Evolutionary conservation across 306 rosid genomes (phyloP), one percentile per base, ranked within the genome.

Genomic region (Sindora glabra): DNA sequence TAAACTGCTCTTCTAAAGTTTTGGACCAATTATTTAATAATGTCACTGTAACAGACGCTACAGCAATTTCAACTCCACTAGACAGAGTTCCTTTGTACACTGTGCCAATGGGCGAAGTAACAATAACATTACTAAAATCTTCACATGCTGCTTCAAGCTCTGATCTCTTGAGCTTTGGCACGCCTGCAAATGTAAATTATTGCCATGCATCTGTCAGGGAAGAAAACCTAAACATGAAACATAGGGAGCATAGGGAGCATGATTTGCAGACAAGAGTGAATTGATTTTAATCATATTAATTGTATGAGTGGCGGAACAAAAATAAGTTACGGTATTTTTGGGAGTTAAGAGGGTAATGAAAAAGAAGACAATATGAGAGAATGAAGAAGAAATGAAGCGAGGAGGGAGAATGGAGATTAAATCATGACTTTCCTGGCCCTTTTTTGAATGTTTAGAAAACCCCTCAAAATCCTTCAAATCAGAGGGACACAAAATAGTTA

Each of bases 51-150:
- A 89, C 74, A 71, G 84, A 74, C 23, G 86, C 88, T 24, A 92
- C 96, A 5, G 96, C 94, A 68, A 92, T 92, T 80, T 92, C 99
- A 0, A 92, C 96, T 53, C 99, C 99, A 29, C 73, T 89, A 33
- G 99, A 92, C 68, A 92, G 76, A 49, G 99, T 92, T 76, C 99
- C 99, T 80, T 92, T 92, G 77, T 83, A 89, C 67, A 86, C 77
- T 33, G 88, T 83, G 25, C 95, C 95, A 27, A 81, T 66, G n/a
- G 94, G 73, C 56, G 90, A 83, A 66, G 81, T 68, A 40, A 90
- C 90, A 44, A 92, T 74, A 12, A 92, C 94, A 58, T 92, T 92
- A 70, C 99, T 92, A 68, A 92, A 92, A 86, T 88, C 99, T 74
- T 92, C 99, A 56, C 99, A 92, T 24, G 99, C 96, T 62, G 78